These are phyloP conservation scores for Erucastrum elatum DNA, from an alignment of 345 rosid species.

Conservation along the genomic window DNA sequence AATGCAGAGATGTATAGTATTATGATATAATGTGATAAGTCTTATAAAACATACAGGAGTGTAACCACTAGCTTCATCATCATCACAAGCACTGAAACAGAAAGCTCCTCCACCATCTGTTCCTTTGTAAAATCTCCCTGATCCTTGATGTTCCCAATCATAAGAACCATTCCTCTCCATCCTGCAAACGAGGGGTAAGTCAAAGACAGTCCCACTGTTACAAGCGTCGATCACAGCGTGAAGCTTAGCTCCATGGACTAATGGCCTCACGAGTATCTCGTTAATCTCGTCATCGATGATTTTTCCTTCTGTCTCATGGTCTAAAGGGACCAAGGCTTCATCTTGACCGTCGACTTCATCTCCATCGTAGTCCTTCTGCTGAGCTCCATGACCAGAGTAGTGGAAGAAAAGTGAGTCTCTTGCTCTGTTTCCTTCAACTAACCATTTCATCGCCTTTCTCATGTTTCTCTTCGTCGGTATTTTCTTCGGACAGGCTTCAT, in stretches of 20 bases:
- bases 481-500: constrained; percentile 49
- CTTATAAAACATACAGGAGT: constrained; percentile 45
- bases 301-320: constrained; percentile 65
- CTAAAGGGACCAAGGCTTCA: constrained; percentile 71
- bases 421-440: constrained; percentile 64
- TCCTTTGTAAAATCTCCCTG: constrained; percentile 51
- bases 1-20: not conserved
- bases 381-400: constrained; percentile 81
- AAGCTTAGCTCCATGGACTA: constrained; percentile 64
- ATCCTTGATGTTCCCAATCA: constrained; percentile 61
- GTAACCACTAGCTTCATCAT: constrained; percentile 52
- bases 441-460: constrained; percentile 64
- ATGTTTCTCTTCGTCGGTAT: constrained; percentile 78
- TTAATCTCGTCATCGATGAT: constrained; percentile 77
- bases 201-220: constrained; percentile 68
- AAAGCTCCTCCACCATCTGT: constrained; percentile 71
- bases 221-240: constrained; percentile 77
- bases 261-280: constrained; percentile 60
- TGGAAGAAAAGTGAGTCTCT: constrained; percentile 86
- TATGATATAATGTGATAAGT: not conserved
- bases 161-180: constrained; percentile 66
- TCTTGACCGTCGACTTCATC: constrained; percentile 77
- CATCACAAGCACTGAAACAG: constrained; percentile 77
- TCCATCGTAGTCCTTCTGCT: constrained; percentile 46
- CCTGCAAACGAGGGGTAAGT: constrained; percentile 62